A percentile compares a stretch with the other conserved stretches of the same genome.
phyloP scores from a whole-genome alignment of 2,329 filamentous ascomycete species.

The Colletotrichum sp. region DNA sequence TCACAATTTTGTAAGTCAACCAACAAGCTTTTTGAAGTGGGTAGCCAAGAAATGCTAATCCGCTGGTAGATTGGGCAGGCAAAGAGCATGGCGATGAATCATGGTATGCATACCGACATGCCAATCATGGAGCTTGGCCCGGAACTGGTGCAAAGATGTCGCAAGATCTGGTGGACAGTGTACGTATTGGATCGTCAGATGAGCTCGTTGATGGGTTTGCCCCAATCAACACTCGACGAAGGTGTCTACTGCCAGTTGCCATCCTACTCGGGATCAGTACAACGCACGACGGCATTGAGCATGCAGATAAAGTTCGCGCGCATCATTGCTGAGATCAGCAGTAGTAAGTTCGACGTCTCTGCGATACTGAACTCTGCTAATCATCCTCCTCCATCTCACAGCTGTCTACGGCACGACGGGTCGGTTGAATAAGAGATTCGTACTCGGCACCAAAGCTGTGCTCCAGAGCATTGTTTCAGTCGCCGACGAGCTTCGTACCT shows the following conservation, averaged over 20 bases:
- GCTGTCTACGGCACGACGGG: constrained; percentile 34
- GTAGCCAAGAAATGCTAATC: too few species aligned
- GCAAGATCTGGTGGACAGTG: constrained; percentile 59
- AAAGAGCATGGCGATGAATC: constrained; percentile 51
- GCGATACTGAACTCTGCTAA: not conserved
- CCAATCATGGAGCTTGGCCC: constrained; percentile 44
- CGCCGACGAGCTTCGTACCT: constrained; percentile 32
- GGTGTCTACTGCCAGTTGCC: constrained; percentile 50
- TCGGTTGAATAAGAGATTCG: constrained; percentile 32
- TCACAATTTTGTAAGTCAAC: constrained; percentile 50
- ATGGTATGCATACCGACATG: constrained; percentile 61
- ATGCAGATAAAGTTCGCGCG: constrained; percentile 37
- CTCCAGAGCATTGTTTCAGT: constrained; percentile 32
- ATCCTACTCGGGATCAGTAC: constrained; percentile 28
- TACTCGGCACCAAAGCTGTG: constrained; percentile 33
- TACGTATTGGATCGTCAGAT: constrained; percentile 59
- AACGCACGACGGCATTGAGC: constrained; percentile 30
- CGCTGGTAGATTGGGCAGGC: constrained; percentile 60
- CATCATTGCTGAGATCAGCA: constrained; percentile 34
- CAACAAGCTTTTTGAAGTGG: too few species aligned
- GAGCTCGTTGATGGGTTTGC: constrained; percentile 58
- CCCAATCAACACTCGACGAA: constrained; percentile 52
- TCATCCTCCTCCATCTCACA: not conserved
- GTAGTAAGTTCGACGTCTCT: constrained; percentile 23
- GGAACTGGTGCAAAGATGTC: constrained; percentile 46